A percentile compares a stretch with the other conserved stretches of the same genome.
Evolutionary conservation across 768 basidiomycete genomes (phyloP).

Genomic region (Hygrophorus russula): DNA sequence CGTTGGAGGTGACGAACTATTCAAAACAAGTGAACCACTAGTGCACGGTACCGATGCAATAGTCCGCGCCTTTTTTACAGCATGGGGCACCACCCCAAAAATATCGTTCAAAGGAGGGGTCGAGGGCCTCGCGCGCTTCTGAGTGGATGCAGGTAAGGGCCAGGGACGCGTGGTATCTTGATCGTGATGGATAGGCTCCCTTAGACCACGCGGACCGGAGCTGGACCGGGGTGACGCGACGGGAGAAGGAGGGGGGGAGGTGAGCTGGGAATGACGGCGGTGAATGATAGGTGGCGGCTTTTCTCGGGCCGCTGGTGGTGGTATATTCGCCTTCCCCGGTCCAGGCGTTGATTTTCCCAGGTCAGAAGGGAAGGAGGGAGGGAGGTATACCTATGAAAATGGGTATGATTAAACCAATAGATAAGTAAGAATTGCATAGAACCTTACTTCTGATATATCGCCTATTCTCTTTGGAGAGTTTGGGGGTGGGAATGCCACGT

Average conservation of each 20-base stretch:
- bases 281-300: background rate
- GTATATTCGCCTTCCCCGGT: background rate
- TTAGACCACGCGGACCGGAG: too few relatives aligned
- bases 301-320: background rate
- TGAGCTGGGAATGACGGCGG: constrained; percentile 7
- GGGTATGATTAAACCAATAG: constrained; percentile 4
- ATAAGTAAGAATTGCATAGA: constrained; percentile 10
- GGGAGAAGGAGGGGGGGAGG: background rate
- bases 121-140: constrained; percentile 8
- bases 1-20: background rate
- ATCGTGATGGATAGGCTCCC: background rate
- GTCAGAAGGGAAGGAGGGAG: constrained; percentile 45
- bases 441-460: constrained; percentile 16
- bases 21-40: background rate
- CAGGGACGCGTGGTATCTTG: background rate
- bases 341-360: constrained; percentile 43
- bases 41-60: background rate
- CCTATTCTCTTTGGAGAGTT: constrained; percentile 1
- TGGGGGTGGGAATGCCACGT: background rate
- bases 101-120: background rate
- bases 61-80: constrained; percentile 10
- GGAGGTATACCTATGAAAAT: constrained; percentile 29
- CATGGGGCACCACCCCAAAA: background rate
- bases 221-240: background rate
- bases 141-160: background rate